Percentiles rank a stretch among this genome's conserved stretches.
phyloP scores from a whole-genome alignment of 140 eudicot species.

The Oenanthe javanica region DNA sequence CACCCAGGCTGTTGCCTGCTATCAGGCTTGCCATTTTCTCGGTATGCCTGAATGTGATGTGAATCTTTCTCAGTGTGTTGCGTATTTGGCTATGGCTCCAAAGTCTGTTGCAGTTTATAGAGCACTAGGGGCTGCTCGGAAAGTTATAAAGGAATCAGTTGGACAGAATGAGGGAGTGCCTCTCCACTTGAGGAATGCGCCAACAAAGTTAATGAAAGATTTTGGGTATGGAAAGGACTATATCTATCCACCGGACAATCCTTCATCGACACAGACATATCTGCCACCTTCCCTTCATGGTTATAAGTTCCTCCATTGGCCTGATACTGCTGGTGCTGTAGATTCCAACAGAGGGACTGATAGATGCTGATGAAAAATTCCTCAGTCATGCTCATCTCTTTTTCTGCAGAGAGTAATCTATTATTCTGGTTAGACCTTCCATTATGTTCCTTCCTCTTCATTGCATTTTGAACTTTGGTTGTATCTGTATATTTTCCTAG shows the following conservation, averaged over 20 bases:
- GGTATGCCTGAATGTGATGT: conserved; percentile 92
- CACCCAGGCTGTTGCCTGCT: conserved; percentile 75
- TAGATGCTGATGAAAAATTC: not conserved
- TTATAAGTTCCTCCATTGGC: conserved; percentile 73
- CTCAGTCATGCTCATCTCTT: not conserved
- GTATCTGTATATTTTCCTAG: not conserved
- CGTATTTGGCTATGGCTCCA: conserved; percentile 79
- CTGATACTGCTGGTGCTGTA: conserved; percentile 17
- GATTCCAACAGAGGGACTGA: not conserved
- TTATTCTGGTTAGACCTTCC: not conserved
- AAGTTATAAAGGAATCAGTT: conserved; percentile 60
- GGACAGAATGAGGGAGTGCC: conserved; percentile 95
- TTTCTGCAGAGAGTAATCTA: not conserved
- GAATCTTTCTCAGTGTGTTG: conserved; percentile 77
- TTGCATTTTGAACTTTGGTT: not conserved
- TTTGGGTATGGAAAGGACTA: conserved; percentile 74
- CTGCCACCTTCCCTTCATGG: conserved; percentile 66
- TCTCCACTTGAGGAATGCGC: conserved; percentile 78
- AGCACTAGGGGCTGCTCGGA: conserved; percentile 55
- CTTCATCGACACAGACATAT: conserved; percentile 41
- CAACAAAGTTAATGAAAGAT: conserved; percentile 81
- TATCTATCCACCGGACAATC: conserved; percentile 74
- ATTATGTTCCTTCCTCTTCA: not conserved
- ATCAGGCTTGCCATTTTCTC: conserved; percentile 81
- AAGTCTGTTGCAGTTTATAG: conserved; percentile 65